phyloP scores from a whole-genome alignment of 2,329 filamentous ascomycete species.

The Aspergillus fructus region DNA sequence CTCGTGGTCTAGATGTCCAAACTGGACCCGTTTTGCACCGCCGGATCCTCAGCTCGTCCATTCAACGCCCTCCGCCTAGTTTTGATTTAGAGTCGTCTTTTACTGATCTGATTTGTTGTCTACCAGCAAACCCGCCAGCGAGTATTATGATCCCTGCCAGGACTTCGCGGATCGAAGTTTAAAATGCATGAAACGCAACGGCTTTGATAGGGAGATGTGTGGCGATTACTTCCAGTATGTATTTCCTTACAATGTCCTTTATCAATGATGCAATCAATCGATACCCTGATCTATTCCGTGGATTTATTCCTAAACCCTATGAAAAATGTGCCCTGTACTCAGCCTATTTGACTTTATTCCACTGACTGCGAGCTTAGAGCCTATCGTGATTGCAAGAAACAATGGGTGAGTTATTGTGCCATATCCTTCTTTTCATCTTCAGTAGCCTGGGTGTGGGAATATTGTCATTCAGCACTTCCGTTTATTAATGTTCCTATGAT shows the following conservation, averaged over 20 bases:
- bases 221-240: conserved; percentile 91
- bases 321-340: background rate
- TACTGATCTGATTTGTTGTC: background rate
- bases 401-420: conserved; percentile 68
- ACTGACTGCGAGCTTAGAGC: conserved; percentile 57
- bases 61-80: background rate
- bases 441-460: background rate
- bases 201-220: conserved; percentile 84
- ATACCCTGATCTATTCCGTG: background rate
- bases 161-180: conserved; percentile 84
- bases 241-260: background rate
- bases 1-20: background rate
- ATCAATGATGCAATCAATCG: background rate
- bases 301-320: background rate
- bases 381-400: conserved; percentile 91
- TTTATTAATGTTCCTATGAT: background rate
- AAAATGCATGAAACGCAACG: conserved; percentile 84
- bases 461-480: background rate
- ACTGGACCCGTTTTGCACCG: background rate
- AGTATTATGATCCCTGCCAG: conserved; percentile 94
- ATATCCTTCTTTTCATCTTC: background rate
- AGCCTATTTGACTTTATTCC: background rate
- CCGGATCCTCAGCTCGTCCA: background rate
- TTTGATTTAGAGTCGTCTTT: background rate
- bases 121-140: conserved; percentile 76